phyloP scores from a whole-genome alignment of 345 rosid species.

The Arabis hirsuta region DNA sequence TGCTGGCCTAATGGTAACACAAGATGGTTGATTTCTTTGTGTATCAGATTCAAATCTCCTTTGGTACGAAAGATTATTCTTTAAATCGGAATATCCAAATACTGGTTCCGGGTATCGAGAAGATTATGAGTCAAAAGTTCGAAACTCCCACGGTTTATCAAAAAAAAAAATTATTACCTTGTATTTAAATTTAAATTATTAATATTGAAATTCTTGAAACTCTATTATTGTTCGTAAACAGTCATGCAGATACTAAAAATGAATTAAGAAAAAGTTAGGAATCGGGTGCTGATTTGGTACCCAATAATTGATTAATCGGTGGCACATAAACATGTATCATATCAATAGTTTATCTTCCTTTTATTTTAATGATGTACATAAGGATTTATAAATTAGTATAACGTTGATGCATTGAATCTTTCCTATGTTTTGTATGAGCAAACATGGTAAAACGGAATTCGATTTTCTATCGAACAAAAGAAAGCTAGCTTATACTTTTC shows the following conservation, averaged over 20 bases:
- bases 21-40: too few relatives aligned
- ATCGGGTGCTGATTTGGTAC: conserved; percentile 34
- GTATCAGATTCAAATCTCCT: too few relatives aligned
- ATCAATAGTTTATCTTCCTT: not conserved
- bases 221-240: conserved; percentile 17
- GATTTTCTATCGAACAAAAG: not conserved
- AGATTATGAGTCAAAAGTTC: too few relatives aligned
- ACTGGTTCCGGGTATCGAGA: too few relatives aligned
- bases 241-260: conserved; percentile 9
- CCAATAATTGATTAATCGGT: conserved; percentile 41
- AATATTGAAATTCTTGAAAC: conserved; percentile 5
- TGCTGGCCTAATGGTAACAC: too few relatives aligned
- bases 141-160: too few relatives aligned
- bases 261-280: conserved; percentile 30
- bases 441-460: conserved; percentile 7
- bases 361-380: conserved; percentile 9
- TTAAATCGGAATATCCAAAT: too few relatives aligned
- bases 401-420: conserved; percentile 13
- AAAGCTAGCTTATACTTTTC: not conserved
- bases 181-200: not conserved
- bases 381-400: not conserved
- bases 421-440: conserved; percentile 1
- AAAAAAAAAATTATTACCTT: not conserved
- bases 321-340: conserved; percentile 22
- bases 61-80: too few relatives aligned